Base-by-base conservation (phyloP, 768 basidiomycete species). In the Rhodotorula graminis region DNA sequence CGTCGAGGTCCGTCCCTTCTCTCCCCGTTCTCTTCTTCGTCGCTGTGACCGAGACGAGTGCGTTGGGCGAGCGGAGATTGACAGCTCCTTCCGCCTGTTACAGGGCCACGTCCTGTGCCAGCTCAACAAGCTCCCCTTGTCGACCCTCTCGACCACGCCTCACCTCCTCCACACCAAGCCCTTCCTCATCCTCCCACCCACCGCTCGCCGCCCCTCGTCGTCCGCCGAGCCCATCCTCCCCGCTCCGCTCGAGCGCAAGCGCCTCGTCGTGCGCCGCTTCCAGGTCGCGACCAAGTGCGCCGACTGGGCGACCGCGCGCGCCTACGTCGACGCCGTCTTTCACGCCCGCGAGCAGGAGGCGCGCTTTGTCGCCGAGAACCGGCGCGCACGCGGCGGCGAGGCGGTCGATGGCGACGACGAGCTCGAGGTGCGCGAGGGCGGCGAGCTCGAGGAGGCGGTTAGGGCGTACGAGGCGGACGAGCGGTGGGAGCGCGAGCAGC, bases 131-230 rank as follows among this genome's bases (percentile, higher is more conserved):
- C 61, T 76, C 2, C 74, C 74, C 0, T 42, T 61, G 23, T 72
- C 71, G 14, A 76, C 74, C 11, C 74, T 76, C 46, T 70, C 74
- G 12, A 76, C 74, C 3, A 76, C 74, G 0, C 74, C 74, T 1
- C 71, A 72, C 42, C 65, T 76, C n/a, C 44, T 76, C 5, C 74
- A 76, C 65, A 70, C 74, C 2, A 64, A 65, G 29, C 71, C 67
- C 42, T 76, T 76, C 65, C 52, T 76, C 61, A 62, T 76, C 31
- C 74, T 76, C 27, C 74, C 74, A 0, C 71, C 71, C 33, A 47
- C 27, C 44, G 47, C 67, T 0, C 21, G 11, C 11, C 50, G 49
- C 6, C 44, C 70, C 1, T 72, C 74, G 15, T 61, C 69, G 12
- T 76, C 74, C 16, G 40, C 71, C 19, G 37, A 29, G 12, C 74